Evolutionary conservation across 2,329 filamentous ascomycete genomes (phyloP).

Genomic region (Epichloe elymi): DNA sequence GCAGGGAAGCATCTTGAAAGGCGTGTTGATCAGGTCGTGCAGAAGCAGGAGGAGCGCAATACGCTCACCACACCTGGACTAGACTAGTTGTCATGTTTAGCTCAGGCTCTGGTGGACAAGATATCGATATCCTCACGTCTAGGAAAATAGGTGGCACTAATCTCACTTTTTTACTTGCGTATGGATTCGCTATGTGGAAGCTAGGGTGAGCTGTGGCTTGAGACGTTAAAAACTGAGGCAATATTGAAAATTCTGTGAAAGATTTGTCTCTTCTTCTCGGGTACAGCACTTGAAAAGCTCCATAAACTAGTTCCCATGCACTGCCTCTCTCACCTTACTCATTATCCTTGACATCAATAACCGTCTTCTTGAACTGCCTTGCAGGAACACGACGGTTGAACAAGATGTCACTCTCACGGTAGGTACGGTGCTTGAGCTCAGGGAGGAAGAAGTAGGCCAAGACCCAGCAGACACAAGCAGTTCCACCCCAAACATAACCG

Average conservation of each 20-base stretch:
- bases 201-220: too few relatives aligned
- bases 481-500: conserved; percentile 32
- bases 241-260: too few relatives aligned
- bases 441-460: conserved; percentile 33
- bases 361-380: conserved; percentile 11
- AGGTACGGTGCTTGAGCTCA: conserved; percentile 37
- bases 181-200: too few relatives aligned
- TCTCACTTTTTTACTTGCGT: too few relatives aligned
- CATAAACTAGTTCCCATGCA: too few relatives aligned
- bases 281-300: too few relatives aligned
- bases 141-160: too few relatives aligned
- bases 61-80: background rate
- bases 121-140: too few relatives aligned
- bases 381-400: conserved; percentile 17
- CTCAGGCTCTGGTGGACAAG: too few relatives aligned
- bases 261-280: too few relatives aligned
- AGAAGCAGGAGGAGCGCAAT: background rate
- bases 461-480: conserved; percentile 21
- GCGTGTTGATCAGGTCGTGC: background rate
- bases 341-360: conserved; percentile 5
- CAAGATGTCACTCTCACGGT: conserved; percentile 33
- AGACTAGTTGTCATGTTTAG: too few relatives aligned
- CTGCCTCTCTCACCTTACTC: background rate
- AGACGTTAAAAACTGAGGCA: too few relatives aligned
- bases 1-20: background rate